A percentile compares a stretch with the other conserved stretches of the same genome.
These are phyloP conservation scores for Fusarium bulbicola DNA, from an alignment of 2,329 filamentous ascomycete genomes.

Conservation along the genomic window DNA sequence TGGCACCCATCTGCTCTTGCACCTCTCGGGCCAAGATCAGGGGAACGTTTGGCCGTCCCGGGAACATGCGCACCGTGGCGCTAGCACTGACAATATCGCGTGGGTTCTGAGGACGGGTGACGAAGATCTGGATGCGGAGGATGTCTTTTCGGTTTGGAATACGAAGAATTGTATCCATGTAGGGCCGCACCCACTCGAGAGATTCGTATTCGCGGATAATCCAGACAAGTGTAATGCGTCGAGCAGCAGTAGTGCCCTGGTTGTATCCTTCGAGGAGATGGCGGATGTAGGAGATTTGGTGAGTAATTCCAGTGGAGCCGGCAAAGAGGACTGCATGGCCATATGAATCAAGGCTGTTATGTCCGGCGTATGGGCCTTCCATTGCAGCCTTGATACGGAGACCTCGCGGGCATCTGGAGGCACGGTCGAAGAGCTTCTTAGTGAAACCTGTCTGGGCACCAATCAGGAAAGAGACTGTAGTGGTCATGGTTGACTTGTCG, in stretches of 20 bases:
- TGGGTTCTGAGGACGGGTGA: constrained; percentile 87
- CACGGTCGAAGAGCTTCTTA: constrained; percentile 78
- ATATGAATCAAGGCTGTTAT: constrained; percentile 89
- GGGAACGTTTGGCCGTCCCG: constrained; percentile 84
- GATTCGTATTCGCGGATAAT: constrained; percentile 89
- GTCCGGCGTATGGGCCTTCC: constrained; percentile 88
- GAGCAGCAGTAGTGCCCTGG: constrained; percentile 78
- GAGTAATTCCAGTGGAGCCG: constrained; percentile 93
- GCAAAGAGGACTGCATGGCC: constrained; percentile 92
- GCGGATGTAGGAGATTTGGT: constrained; percentile 88
- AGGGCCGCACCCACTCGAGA: constrained; percentile 92
- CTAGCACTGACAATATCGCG: constrained; percentile 81
- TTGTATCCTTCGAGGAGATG: constrained; percentile 77
- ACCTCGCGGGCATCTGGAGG: constrained; percentile 61
- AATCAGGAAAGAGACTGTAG: constrained; percentile 81
- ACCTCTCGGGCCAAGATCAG: constrained; percentile 85
- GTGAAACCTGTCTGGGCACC: constrained; percentile 91
- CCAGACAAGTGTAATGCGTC: constrained; percentile 87
- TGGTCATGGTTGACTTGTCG: constrained; percentile 56
- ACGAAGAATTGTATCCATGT: constrained; percentile 77
- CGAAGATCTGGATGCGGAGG: constrained; percentile 86
- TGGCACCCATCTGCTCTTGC: constrained; percentile 82
- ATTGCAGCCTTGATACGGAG: constrained; percentile 77
- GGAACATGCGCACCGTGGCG: constrained; percentile 88
- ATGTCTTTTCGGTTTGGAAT: constrained; percentile 85